phyloP scores from a whole-genome alignment of 2,329 filamentous ascomycete genomes.

The Nothophoma quercina region DNA sequence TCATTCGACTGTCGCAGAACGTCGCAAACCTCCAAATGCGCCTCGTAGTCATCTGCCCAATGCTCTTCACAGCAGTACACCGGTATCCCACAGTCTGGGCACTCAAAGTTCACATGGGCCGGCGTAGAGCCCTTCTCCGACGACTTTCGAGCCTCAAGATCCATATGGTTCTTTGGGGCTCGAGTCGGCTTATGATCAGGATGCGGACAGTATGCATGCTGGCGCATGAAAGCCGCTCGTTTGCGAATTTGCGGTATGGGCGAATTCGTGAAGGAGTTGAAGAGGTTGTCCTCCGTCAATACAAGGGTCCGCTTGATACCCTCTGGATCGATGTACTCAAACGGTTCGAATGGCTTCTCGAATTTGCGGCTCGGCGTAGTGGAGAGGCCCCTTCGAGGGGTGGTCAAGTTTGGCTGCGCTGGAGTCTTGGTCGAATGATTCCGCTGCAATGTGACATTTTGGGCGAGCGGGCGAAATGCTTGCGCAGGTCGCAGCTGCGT shows the following conservation, averaged over 20 bases:
- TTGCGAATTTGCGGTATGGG: slow-evolving; percentile 87
- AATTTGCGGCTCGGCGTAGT: slow-evolving; percentile 40
- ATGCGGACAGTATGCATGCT: slow-evolving; percentile 93
- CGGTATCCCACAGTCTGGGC: slow-evolving; percentile 92
- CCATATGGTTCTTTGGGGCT: slow-evolving; percentile 68
- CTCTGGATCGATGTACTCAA: slow-evolving; percentile 47
- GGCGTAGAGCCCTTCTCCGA: slow-evolving; percentile 68
- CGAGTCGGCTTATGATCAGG: slow-evolving; percentile 82
- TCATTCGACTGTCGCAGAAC: slow-evolving; percentile 93
- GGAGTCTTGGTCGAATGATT: slow-evolving; percentile 45
- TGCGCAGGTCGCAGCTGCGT: slow-evolving; percentile 37
- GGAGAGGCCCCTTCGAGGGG: slow-evolving; percentile 39
- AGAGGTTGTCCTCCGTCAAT: slow-evolving; percentile 80
- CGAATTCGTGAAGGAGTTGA: slow-evolving; percentile 89
- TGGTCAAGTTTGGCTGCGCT: slow-evolving; percentile 31
- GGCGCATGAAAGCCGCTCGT: slow-evolving; percentile 88
- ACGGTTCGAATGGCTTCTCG: slow-evolving; percentile 42
- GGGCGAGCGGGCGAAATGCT: slow-evolving; percentile 33
- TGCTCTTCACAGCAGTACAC: slow-evolving; percentile 94
- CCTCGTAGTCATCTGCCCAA: slow-evolving; percentile 95
- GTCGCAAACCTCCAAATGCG: slow-evolving; percentile 91
- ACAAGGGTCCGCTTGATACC: slow-evolving; percentile 49
- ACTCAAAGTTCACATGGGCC: slow-evolving; percentile 89
- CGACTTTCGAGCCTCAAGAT: slow-evolving; percentile 67
- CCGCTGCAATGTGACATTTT: slow-evolving; percentile 33